A percentile compares a stretch with the other conserved stretches of the same genome.
phyloP scores from a whole-genome alignment of 768 basidiomycete species.

The Psilocybe tampanensis region DNA sequence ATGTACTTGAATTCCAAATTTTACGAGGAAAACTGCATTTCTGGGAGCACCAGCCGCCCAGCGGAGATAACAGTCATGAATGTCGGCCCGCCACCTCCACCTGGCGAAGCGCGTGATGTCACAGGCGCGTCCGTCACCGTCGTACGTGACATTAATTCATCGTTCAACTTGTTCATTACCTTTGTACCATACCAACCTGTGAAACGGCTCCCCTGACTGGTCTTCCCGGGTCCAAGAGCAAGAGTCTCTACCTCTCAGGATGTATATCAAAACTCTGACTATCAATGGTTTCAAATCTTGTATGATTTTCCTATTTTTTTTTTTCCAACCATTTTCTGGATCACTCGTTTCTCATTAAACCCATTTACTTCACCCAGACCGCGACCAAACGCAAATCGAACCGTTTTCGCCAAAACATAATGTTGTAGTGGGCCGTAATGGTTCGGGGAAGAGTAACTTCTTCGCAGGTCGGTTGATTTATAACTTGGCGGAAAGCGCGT shows the following conservation, averaged over 20 bases:
- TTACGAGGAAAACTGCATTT: too few species aligned
- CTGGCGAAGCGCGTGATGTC: not conserved
- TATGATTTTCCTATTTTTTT: constrained; percentile 34
- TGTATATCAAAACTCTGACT: constrained; percentile 89
- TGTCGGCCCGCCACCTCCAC: too few species aligned
- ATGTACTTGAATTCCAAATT: too few species aligned
- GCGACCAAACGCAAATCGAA: constrained; percentile 90
- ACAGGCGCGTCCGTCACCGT: constrained; percentile 5
- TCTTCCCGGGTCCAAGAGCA: not conserved
- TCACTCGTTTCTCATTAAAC: too few species aligned
- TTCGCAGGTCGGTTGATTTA: constrained; percentile 76
- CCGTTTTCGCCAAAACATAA: constrained; percentile 94
- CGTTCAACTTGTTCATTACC: not conserved
- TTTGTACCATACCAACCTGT: not conserved
- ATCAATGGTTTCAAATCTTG: constrained; percentile 99
- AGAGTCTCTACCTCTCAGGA: constrained; percentile 24
- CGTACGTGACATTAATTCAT: constrained; percentile 1
- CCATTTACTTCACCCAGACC: constrained; percentile 46
- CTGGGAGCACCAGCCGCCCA: not conserved
- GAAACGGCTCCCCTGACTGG: not conserved
- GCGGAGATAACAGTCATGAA: not conserved
- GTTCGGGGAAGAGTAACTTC: constrained; percentile 98
- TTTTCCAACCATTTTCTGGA: not conserved
- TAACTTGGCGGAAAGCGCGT: not conserved
- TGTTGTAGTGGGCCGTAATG: constrained; percentile 97